phyloP scores from a whole-genome alignment of 1,284 basidiomycete genomes.

The Wallemia ichthyophaga region DNA sequence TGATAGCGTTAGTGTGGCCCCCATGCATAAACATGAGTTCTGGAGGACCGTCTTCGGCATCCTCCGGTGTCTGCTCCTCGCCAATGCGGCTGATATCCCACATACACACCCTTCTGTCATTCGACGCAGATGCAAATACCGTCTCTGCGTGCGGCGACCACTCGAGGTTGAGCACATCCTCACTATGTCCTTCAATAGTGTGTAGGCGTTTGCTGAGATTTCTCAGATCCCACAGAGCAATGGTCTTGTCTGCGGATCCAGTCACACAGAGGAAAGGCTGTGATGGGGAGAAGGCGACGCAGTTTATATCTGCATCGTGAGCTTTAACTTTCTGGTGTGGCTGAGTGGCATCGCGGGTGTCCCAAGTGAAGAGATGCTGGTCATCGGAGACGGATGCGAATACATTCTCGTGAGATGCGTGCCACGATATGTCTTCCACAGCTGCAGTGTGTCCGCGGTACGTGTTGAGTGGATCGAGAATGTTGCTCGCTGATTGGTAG shows the following conservation, averaged over 20 bases:
- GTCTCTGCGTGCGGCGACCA: constrained; percentile 85
- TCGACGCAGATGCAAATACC: constrained; percentile 69
- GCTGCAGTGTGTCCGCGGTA: constrained; percentile 69
- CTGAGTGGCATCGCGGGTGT: constrained; percentile 35
- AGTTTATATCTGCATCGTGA: constrained; percentile 67
- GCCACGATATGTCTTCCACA: constrained; percentile 93
- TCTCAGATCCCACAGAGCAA: constrained; percentile 66
- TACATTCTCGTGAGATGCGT: constrained; percentile 46
- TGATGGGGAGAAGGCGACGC: constrained; percentile 65
- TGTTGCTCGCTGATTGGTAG: constrained; percentile 49
- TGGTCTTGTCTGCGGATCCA: constrained; percentile 81
- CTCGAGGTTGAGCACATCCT: constrained; percentile 72
- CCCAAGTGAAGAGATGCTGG: constrained; percentile 88
- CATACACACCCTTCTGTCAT: constrained; percentile 72
- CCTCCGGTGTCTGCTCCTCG: constrained; percentile 84
- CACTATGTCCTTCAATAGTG: constrained; percentile 70
- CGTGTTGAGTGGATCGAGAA: constrained; percentile 46
- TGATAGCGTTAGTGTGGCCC: constrained; percentile 22
- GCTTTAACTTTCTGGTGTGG: constrained; percentile 48
- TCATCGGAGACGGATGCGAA: constrained; percentile 97
- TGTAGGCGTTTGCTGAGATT: constrained; percentile 54
- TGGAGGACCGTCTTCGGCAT: constrained; percentile 83
- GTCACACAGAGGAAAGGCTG: constrained; percentile 63
- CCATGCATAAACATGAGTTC: constrained; percentile 79
- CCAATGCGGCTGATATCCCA: constrained; percentile 90